Evolutionary conservation across 1,139 yeast genomes (phyloP), one percentile per base, ranked within the genome.

Genomic region (Taphrina flavorubra): DNA sequence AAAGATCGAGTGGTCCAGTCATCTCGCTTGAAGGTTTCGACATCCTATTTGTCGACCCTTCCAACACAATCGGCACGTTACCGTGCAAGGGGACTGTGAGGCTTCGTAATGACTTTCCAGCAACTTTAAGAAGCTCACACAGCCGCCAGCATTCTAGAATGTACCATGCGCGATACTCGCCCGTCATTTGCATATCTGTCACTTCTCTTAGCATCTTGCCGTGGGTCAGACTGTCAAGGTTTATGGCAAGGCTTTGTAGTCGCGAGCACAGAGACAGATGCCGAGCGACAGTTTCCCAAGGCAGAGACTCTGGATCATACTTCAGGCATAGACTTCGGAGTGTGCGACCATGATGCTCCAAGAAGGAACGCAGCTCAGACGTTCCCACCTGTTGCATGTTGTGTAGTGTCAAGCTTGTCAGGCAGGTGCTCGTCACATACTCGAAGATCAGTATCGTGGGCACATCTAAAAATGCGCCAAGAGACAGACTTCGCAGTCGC

Each of bases 41-140:
- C 3, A n/a, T 4, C n/a, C 47, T 13, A 7, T 44, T 8, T 6
- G n/a, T 13, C 11, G 47, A 44, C 11, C 18, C n/a, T 13, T n/a
- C 18, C n/a, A 16, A 14, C n/a, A 6, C 47, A 44, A 13, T n/a
- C 18, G 11, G 47, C 47, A 44, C 18, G 2, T 49, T 7, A 20
- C 53, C 53, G 20, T 49, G 53, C 34, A 49, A 20, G 16, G 53
- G 53, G 34, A 49, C 8, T 11, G 34, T 49, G n/a, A 49, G 53
- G n/a, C 34, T 20, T 14, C n/a, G 8, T 20, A 49, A 49, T 49
- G 13, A 14, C 11, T 14, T 10, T 20, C 53, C 53, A 49, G 20
- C 53, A 20, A 34, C 10, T 34, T 49, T 20, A 1, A 49, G 36
- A 6, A 49, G 11, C 11, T 8, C 36, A 25, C 53, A 6, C n/a